Conservation (phyloP, 345 rosid species). For the Excoecaria agallocha region DNA sequence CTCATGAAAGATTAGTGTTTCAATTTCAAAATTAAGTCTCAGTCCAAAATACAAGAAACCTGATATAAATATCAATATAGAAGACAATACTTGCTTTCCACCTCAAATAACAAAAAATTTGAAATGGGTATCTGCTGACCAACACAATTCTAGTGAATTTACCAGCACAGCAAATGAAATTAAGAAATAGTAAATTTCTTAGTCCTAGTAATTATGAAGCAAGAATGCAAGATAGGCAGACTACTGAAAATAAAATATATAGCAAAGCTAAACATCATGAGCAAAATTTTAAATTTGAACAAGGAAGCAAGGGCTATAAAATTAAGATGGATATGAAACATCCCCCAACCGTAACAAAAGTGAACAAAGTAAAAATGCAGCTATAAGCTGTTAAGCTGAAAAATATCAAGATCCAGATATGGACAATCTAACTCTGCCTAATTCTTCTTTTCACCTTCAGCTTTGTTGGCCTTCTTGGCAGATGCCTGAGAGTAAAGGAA, state of each 20-base stretch:
- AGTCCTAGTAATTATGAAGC: background rate
- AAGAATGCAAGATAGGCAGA: background rate
- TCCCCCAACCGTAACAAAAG: background rate
- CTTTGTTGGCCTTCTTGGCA: constrained; percentile 50
- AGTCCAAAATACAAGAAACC: background rate
- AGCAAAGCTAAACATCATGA: background rate
- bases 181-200: background rate
- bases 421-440: constrained; percentile 19
- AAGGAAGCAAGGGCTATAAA: background rate
- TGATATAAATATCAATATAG: background rate
- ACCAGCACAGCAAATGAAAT: background rate
- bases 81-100: background rate
- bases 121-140: background rate
- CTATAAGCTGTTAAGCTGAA: background rate
- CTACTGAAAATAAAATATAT: background rate
- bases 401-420: background rate
- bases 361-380: constrained; percentile 3
- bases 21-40: background rate
- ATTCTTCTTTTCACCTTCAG: constrained; percentile 46
- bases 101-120: background rate
- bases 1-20: background rate
- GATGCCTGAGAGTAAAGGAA: constrained; percentile 88
- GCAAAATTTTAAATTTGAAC: background rate
- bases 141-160: background rate
- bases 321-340: background rate